phyloP scores from a whole-genome alignment of 352 stramenopile genomes.

The Phytophthora aleatoria region DNA sequence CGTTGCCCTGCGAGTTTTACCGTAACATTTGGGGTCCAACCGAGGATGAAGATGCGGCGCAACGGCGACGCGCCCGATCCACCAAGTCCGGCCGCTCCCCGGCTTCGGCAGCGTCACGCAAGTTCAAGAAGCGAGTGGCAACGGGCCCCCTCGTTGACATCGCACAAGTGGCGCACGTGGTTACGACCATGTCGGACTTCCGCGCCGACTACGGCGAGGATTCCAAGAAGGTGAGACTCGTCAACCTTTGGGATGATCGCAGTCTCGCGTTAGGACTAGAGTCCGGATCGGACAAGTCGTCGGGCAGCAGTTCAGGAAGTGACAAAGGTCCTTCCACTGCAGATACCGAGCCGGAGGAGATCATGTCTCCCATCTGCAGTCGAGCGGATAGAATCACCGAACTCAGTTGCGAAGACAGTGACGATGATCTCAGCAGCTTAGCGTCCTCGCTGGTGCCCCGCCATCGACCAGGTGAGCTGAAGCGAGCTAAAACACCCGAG shows the following conservation, averaged over 20 bases:
- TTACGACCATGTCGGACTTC: constrained; percentile 74
- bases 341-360: constrained; percentile 43
- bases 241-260: constrained; percentile 68
- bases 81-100: constrained; percentile 22
- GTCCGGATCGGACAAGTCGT: constrained; percentile 4
- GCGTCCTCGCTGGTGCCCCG: constrained; percentile 16
- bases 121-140: constrained; percentile 44
- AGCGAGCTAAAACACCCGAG: constrained; percentile 36
- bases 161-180: constrained; percentile 69
- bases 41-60: constrained; percentile 35
- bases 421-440: constrained; percentile 37
- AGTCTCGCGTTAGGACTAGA: constrained; percentile 34
- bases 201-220: constrained; percentile 63
- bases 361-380: constrained; percentile 54
- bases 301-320: constrained; percentile 9
- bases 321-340: constrained; percentile 34
- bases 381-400: constrained; percentile 47
- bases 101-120: constrained; percentile 23
- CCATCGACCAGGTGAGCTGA: constrained; percentile 29
- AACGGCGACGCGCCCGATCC: constrained; percentile 25
- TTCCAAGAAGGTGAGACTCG: constrained; percentile 17
- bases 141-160: constrained; percentile 65
- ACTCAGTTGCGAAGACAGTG: constrained; percentile 48
- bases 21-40: constrained; percentile 57
- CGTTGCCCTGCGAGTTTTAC: constrained; percentile 58